Evolutionary conservation across 495 filamentous ascomycete species (phyloP).

Genomic region (Neurospora discreta): DNA sequence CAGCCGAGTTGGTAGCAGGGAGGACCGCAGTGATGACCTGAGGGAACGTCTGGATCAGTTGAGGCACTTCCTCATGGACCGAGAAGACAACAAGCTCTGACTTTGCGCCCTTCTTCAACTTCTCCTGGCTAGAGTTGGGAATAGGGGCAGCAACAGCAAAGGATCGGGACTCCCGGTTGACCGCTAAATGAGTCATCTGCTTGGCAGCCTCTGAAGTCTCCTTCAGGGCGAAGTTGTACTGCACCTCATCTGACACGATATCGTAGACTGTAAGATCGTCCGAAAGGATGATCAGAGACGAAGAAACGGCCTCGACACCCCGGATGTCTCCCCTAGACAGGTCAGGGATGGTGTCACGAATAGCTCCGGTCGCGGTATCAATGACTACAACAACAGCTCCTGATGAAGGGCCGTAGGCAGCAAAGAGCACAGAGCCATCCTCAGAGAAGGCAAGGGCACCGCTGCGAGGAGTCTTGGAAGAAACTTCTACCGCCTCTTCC

Average conservation of each 20-base stretch:
- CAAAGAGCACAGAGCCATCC: slow-evolving; percentile 79
- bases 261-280: slow-evolving; percentile 56
- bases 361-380: slow-evolving; percentile 43
- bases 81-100: slow-evolving; percentile 49
- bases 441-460: slow-evolving; percentile 62
- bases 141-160: slow-evolving; percentile 47
- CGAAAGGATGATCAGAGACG: slow-evolving; percentile 51
- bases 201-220: slow-evolving; percentile 22
- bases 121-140: slow-evolving; percentile 11
- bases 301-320: slow-evolving; percentile 46
- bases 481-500: slow-evolving; percentile 17
- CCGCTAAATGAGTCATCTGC: slow-evolving; percentile 47
- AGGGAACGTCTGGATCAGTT: slow-evolving; percentile 35
- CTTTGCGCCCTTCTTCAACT: slow-evolving; percentile 16
- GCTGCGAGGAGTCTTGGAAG: slow-evolving; percentile 14
- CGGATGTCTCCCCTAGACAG: slow-evolving; percentile 43
- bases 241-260: slow-evolving; percentile 46
- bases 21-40: slow-evolving; percentile 44
- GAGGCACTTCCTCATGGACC: slow-evolving; percentile 33
- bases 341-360: slow-evolving; percentile 42
- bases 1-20: slow-evolving; percentile 39
- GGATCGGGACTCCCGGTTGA: slow-evolving; percentile 41
- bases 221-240: slow-evolving; percentile 36
- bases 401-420: slow-evolving; percentile 29
- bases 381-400: slow-evolving; percentile 44